Evolutionary conservation across 768 basidiomycete genomes (phyloP), one percentile per base, ranked within the genome.

Genomic region (Amylocystis lapponica): DNA sequence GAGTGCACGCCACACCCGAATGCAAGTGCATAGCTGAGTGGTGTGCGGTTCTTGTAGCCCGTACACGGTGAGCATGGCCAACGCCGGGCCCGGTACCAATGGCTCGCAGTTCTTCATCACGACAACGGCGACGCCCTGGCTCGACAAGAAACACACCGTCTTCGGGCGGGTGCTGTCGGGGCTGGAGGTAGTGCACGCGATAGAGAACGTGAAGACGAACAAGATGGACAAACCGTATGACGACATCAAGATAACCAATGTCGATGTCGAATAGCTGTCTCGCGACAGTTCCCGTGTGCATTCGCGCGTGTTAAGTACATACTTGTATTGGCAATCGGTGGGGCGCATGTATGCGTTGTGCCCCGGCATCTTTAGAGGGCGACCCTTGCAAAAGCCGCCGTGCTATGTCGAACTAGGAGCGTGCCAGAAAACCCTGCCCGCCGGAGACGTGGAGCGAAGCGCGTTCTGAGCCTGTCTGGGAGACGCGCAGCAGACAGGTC

Each of bases 71-170:
- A 92, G 89, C 57, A 95, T 96, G 93, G 91, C 91, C 7, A 93
- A 94, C 56, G 88, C 87, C 5, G 94, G 93, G 4, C 82, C 89
- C 6, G 68, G 66, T 34, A 96, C 94, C 27, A 97, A 97, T 59
- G 95, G 93, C 0, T 93, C 89, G 2, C 95, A 99, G 59, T 99
- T 97, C 72, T 99, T 97, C 69, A 91, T 98, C 60, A 97, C 94
- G 7, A 96, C 93, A 4, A 93, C 83, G 2, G 85, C 93, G 6
- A 90, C 88, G 7, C 89, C 92, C 6, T 95, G 91, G 91, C 67
- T 95, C 49, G 91, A 96, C 64, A 84, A 79, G 63, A 91, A 89
- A 54, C 84, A 88, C 59, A 95, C 90, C 1, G 87, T 97, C 52
- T 98, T 98, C 54, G 95, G 94, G 1, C 79, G 92, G 19, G 89